Base-by-base conservation (phyloP, 1,139 yeast species). In the Casaregolazyma suthepensis region DNA sequence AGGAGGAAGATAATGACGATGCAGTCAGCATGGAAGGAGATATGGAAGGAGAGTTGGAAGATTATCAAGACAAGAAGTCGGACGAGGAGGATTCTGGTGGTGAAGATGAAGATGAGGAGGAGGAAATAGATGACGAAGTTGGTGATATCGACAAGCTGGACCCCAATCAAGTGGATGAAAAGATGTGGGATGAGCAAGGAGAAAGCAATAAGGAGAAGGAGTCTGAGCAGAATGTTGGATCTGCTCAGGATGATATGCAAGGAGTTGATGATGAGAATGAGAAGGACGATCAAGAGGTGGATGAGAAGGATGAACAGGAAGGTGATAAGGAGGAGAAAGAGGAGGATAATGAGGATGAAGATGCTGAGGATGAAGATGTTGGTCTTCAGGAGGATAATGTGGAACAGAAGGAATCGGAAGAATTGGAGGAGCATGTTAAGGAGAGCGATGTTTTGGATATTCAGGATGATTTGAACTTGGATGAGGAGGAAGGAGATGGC, bases 111-210 rank as follows among this genome's bases (percentile, higher is more conserved):
- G 31, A 81, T 12, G 82, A 80, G 2, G 79, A 76, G 1, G 79
- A 79, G 3, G 82, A 79, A 1, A 67, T 90, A 56, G 97, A 91
- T 63, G 98, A 93, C 62, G 94, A 90, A 65, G 78, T 91, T 53
- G 98, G 94, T 60, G 89, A 90, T 63, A 75, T 91, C 44, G 96
- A 90, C 66, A 94, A 89, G 54, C 75, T 87, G 56, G 98, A 93
- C 75, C 96, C 96, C 1, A 88, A 91, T 69, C 96, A 96, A 5
- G 82, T 93, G 50, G 99, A 94, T 68, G 99, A 94, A 63, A 93
- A 93, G 73, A 88, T 93, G 96, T 93, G 99, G 99, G 98, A 90
- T 65, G 90, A 91, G 67, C 91, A 87, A 12, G 79, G 89, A 18
- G 90, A 87, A 38, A 75, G 80, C 53, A 73, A 83, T 68, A 77